phyloP scores from a whole-genome alignment of 2,329 filamentous ascomycete species.

The Thermochaetoides dissita region DNA sequence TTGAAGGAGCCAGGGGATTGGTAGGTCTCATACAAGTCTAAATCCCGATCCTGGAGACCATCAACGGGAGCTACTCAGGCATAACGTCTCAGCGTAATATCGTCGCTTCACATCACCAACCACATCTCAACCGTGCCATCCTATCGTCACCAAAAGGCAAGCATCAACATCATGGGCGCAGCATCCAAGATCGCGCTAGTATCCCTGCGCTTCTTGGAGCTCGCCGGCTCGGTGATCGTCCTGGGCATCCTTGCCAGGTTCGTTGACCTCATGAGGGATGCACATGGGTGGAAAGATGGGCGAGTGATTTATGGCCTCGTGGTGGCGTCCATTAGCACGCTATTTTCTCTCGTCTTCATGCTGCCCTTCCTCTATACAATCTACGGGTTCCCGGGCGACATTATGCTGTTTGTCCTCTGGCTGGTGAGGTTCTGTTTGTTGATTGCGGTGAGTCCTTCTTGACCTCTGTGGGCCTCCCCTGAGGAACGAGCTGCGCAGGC shows the following conservation, averaged over 20 bases:
- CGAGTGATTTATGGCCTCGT: slow-evolving; percentile 11
- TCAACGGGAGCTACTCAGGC: background rate
- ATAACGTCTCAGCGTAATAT: background rate
- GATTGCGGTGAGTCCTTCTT: slow-evolving; percentile 8
- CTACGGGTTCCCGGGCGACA: slow-evolving; percentile 9
- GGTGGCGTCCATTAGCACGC: slow-evolving; percentile 8
- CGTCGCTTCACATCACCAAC: background rate
- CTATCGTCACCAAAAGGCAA: background rate
- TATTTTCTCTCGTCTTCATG: slow-evolving; percentile 10
- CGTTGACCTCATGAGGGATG: slow-evolving; percentile 4
- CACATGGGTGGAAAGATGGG: slow-evolving; percentile 3
- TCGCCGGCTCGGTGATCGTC: slow-evolving; percentile 11
- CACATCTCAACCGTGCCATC: background rate
- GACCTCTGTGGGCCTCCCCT: too few species aligned
- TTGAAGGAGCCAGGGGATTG: too few species aligned
- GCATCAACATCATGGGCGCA: slow-evolving; percentile 5
- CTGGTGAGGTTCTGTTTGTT: slow-evolving; percentile 11
- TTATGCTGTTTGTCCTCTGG: slow-evolving; percentile 12
- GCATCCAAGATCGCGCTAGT: slow-evolving; percentile 3
- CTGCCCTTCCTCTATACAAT: slow-evolving; percentile 10
- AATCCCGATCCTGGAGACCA: too few species aligned
- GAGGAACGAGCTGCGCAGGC: too few species aligned
- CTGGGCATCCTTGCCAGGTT: slow-evolving; percentile 10
- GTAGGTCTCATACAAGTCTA: too few species aligned
- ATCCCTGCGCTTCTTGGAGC: slow-evolving; percentile 9